phyloP scores from a whole-genome alignment of 805 yeast genomes.

The Starmerella stigmatis region DNA sequence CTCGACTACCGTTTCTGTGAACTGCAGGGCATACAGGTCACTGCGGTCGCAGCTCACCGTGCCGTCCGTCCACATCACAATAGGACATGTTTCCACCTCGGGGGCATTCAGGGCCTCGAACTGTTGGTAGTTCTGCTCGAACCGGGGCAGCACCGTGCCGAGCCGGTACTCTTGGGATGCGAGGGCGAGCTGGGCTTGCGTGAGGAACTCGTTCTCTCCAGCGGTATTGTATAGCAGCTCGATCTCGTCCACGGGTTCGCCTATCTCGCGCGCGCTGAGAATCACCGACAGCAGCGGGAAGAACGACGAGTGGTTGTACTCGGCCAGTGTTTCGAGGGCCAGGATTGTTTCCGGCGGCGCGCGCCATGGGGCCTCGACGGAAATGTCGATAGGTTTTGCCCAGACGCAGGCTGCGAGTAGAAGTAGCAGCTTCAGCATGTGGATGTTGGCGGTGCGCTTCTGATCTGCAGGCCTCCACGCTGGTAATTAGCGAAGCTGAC shows the following conservation, averaged over 20 bases:
- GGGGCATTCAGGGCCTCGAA: conserved; percentile 34
- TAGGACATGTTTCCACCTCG: conserved; percentile 29
- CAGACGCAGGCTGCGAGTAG: conserved; percentile 1
- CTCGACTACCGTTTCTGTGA: conserved; percentile 22
- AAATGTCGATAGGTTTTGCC: conserved; percentile 14
- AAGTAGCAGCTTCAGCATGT: background rate
- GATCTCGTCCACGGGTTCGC: conserved; percentile 17
- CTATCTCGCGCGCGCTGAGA: conserved; percentile 18
- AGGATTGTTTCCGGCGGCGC: conserved; percentile 6
- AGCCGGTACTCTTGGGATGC: conserved; percentile 39
- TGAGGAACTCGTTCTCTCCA: conserved; percentile 14
- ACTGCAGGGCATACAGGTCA: conserved; percentile 68
- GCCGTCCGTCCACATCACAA: conserved; percentile 47
- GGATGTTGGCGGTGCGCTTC: background rate
- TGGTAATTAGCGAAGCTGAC: too few relatives aligned
- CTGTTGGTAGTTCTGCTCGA: conserved; percentile 52
- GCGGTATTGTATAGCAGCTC: conserved; percentile 23
- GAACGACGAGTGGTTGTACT: conserved; percentile 27
- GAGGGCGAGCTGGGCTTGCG: conserved; percentile 13
- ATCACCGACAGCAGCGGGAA: conserved; percentile 29
- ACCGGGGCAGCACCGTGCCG: conserved; percentile 47
- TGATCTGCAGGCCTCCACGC: too few relatives aligned
- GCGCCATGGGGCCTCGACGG: conserved; percentile 16
- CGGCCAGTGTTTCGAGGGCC: conserved; percentile 28
- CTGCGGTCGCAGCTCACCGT: conserved; percentile 52